Evolutionary conservation across 305 asterid genomes (phyloP), one percentile per base, ranked within the genome.

Genomic region (Fraxinus ornus): DNA sequence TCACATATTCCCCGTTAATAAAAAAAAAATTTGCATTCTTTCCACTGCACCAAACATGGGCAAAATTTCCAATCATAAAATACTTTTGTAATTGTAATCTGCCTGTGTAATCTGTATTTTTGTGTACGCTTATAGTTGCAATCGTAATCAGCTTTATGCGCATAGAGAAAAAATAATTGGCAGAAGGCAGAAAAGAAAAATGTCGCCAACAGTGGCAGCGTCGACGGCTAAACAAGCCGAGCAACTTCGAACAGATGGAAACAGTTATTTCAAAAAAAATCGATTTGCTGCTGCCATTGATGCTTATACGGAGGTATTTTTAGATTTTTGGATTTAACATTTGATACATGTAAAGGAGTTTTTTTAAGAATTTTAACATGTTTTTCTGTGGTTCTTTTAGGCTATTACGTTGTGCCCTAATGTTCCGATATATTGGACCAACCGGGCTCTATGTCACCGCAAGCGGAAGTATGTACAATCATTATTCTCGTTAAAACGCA

Each of bases 391-490:
- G 33, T 55, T n/a, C 15, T 76, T 72, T 17, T 77, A 91, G 99
- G 99, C 99, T 79, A 94, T 96, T 86, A 52, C 91, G 62, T 68
- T 96, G 91, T 92, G 98, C 94, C 99, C 98, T 88, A 86, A 93
- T 83, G 91, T 96, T 83, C 94, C 97, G 28, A 83, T 91, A 12
- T 96, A 96, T 87, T 93, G 97, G 98, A 91, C 98, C 4, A 96
- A 96, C 87, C 97, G 99, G n/a, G 99, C 99, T 57, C 83, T 96
- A 75, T 96, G 99, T 84, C 94, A 92, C 86, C 95, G 87, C 71
- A 96, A 86, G 85, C 88, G 97, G 85, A 89, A 89, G 99, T 94
- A 91, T 76, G 98, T 85, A 47, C 49, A 87, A 83, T 75, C 77
- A 24, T n/a, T 82, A 15, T 32, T 62, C 79, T 80, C 32, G 36